A percentile compares a stretch with the other conserved stretches of the same genome.
These are phyloP conservation scores for Aphanomyces invadans DNA, from an alignment of 352 stramenopile genomes.

Conservation along the genomic window DNA sequence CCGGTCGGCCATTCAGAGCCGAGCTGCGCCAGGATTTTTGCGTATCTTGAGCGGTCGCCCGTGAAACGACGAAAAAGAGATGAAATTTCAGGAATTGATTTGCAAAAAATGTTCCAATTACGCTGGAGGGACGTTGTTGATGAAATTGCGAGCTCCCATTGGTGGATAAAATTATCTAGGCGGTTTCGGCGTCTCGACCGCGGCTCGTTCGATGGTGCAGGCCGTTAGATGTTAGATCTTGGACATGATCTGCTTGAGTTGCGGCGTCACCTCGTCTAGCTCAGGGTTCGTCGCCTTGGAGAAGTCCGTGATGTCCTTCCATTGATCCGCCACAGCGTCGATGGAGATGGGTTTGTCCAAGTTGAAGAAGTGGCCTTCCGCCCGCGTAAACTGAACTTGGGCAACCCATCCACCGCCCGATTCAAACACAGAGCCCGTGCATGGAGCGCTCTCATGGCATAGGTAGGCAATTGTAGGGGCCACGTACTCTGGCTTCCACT, in stretches of 20 bases:
- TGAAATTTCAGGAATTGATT: too few relatives aligned
- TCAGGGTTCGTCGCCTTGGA: conserved; percentile 64
- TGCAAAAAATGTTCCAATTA: too few relatives aligned
- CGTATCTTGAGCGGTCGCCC: too few relatives aligned
- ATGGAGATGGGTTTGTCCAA: conserved; percentile 62
- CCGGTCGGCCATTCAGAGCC: neutral
- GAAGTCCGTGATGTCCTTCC: conserved; percentile 71
- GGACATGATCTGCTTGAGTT: conserved; percentile 74
- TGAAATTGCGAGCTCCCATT: too few relatives aligned
- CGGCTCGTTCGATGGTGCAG: neutral
- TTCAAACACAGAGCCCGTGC: conserved; percentile 74
- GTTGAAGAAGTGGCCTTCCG: conserved; percentile 59
- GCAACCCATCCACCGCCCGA: conserved; percentile 75
- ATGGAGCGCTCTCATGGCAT: conserved; percentile 71
- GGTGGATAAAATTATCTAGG: too few relatives aligned
- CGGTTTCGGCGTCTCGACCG: too few relatives aligned
- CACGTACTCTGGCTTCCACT: conserved; percentile 85
- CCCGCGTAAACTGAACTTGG: conserved; percentile 76
- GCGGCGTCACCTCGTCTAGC: conserved; percentile 60
- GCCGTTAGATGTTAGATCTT: conserved; percentile 45
- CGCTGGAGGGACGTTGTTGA: too few relatives aligned
- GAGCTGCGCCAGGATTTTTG: too few relatives aligned
- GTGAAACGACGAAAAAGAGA: too few relatives aligned
- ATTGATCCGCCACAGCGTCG: conserved; percentile 70
- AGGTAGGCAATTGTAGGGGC: conserved; percentile 80